Evolutionary conservation across 2,329 filamentous ascomycete genomes (phyloP).

Genomic region (Scytalidium sp.): DNA sequence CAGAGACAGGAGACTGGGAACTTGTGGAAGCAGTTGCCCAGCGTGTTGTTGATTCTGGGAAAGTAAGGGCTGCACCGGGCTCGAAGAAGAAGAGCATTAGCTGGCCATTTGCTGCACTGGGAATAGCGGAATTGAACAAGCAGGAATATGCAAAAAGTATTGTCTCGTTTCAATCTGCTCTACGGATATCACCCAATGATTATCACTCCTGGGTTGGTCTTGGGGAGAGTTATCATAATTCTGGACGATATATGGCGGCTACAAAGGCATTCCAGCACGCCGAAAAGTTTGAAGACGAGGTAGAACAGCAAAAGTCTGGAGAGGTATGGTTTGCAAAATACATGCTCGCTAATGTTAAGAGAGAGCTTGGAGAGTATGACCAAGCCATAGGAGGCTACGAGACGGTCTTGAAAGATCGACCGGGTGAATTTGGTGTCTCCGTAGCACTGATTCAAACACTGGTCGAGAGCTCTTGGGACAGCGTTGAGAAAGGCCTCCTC

Average conservation of each 20-base stretch:
- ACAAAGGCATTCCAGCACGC: slow-evolving; percentile 88
- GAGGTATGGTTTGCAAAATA: slow-evolving; percentile 96
- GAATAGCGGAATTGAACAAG: slow-evolving; percentile 91
- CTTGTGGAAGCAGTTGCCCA: slow-evolving; percentile 90
- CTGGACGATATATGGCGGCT: slow-evolving; percentile 89
- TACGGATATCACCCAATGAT: slow-evolving; percentile 79
- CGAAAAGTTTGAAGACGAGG: slow-evolving; percentile 65
- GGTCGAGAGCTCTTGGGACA: slow-evolving; percentile 75
- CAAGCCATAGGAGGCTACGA: slow-evolving; percentile 76
- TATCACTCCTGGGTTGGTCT: slow-evolving; percentile 96
- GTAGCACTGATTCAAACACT: slow-evolving; percentile 87
- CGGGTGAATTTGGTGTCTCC: slow-evolving; percentile 78
- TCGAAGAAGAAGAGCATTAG: slow-evolving; percentile 91
- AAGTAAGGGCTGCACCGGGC: slow-evolving; percentile 83
- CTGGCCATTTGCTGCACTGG: slow-evolving; percentile 93
- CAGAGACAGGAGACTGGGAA: slow-evolving; percentile 91
- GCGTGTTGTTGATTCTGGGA: slow-evolving; percentile 91
- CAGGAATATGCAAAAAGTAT: slow-evolving; percentile 88
- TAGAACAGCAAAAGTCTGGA: slow-evolving; percentile 50
- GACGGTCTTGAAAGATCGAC: slow-evolving; percentile 64
- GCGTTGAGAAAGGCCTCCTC: slow-evolving; percentile 79
- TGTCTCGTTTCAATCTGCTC: slow-evolving; percentile 84
- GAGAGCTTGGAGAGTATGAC: slow-evolving; percentile 87
- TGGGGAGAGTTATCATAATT: slow-evolving; percentile 96
- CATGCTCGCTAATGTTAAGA: slow-evolving; percentile 92